Conservation (phyloP, 2,329 filamentous ascomycete species). For the Colletotrichum agaves region DNA sequence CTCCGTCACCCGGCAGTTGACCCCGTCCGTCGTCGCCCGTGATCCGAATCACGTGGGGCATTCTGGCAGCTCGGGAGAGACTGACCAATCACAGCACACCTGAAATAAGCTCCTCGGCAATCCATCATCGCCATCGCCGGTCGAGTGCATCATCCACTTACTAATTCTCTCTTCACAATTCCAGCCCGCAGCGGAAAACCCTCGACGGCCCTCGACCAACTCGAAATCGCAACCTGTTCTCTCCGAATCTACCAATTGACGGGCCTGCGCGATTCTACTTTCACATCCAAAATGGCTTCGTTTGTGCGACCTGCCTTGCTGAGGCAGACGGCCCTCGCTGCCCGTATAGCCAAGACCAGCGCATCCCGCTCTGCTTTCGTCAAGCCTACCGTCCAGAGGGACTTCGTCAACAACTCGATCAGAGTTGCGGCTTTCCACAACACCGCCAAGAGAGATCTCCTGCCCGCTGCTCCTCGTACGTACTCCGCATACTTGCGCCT, state of each 20-base stretch:
- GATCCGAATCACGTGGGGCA: slow-evolving; percentile 35
- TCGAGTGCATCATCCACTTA: slow-evolving; percentile 45
- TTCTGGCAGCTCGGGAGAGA: slow-evolving; percentile 17
- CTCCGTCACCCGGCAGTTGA: not conserved
- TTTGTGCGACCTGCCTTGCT: slow-evolving; percentile 65
- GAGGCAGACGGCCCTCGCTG: slow-evolving; percentile 60
- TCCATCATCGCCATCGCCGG: slow-evolving; percentile 40
- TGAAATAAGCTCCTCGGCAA: slow-evolving; percentile 61
- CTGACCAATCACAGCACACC: slow-evolving; percentile 56
- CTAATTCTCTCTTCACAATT: slow-evolving; percentile 22
- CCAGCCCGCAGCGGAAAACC: slow-evolving; percentile 25
- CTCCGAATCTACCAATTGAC: slow-evolving; percentile 34
- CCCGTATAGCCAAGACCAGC: slow-evolving; percentile 50
- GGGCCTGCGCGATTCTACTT: slow-evolving; percentile 13
- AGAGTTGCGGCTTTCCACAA: slow-evolving; percentile 88
- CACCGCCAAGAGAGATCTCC: slow-evolving; percentile 77
- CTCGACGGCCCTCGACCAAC: slow-evolving; percentile 17
- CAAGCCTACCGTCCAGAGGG: slow-evolving; percentile 38
- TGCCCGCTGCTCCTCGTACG: slow-evolving; percentile 89
- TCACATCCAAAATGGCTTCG: slow-evolving; percentile 61
- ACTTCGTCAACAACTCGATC: slow-evolving; percentile 51
- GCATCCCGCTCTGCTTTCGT: slow-evolving; percentile 41
- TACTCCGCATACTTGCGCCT: slow-evolving; percentile 40
- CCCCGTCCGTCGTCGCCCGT: not conserved
- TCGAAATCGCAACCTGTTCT: not conserved